Evolutionary conservation across 148 eudicot genomes (phyloP), one percentile per base, ranked within the genome.

Genomic region (Vaccinium darrowii): DNA sequence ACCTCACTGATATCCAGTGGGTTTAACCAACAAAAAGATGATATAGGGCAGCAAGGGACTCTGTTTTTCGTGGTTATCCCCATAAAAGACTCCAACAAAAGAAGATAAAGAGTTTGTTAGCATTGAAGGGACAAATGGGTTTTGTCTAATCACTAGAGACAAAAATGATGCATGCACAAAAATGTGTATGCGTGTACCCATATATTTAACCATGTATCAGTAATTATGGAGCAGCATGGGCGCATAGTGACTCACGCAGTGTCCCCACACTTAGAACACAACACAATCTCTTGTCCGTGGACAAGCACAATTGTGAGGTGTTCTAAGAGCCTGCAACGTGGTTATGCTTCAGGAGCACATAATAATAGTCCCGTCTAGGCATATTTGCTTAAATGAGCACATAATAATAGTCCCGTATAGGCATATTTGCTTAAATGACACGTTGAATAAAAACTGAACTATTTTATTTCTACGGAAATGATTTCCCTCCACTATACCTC

Each of bases 1-100:
- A 78, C 47, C 89, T 60, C 11, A 7, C 13, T 9, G 23, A 75
- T 88, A 13, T 83, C 82, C 89, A 89, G 52, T 82, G 90, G 52
- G 19, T 58, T 39, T 76, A 56, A 62, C 92, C 81, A 82, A 75
- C 86, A 86, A 88, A 87, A 82, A 85, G 75, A 78, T 85, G 43
- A 63, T 53, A 43, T 54, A 62, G 25, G 39, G 19, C 71, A 33
- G 39, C 36, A 23, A 15, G 74, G 4, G 14, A 39, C 19, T 53
- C 19, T 25, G 82, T 27, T 10, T 52, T 84, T 33, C 67, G n/a
- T 78, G 79, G 81, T 39, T 78, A 49, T 84, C 63, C 81, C 85
- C 36, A 77, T 84, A 76, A 7, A 75, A 33, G 43, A 80, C 78
- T 43, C 51, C 58, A 76, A 73, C 58, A 49, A 25, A 11, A 13